A percentile compares a stretch with the other conserved stretches of the same genome.
phyloP scores from a whole-genome alignment of 73 alveolate genomes.

The Stentor roeselii region DNA sequence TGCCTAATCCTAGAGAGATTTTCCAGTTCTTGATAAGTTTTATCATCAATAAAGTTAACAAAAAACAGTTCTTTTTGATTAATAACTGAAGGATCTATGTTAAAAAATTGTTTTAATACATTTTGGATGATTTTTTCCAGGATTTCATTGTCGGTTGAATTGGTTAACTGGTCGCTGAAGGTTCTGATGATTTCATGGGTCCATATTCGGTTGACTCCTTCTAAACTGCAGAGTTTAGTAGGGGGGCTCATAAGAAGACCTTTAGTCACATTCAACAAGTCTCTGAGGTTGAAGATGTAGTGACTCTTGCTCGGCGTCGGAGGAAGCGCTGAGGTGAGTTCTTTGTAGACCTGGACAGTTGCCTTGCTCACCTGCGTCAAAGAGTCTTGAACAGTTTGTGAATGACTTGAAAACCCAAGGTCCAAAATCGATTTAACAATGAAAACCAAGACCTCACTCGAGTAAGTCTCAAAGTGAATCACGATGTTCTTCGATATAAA shows the following conservation, averaged over 20 bases:
- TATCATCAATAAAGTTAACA: constrained; percentile 32
- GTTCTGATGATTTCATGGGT: constrained; percentile 91
- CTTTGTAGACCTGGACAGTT: constrained; percentile 73
- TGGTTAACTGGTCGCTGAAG: constrained; percentile 83
- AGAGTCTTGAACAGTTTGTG: constrained; percentile 62
- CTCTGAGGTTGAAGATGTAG: constrained; percentile 88
- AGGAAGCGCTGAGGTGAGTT: constrained; percentile 65
- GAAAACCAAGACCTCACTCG: constrained; percentile 69
- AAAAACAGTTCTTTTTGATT: constrained; percentile 23
- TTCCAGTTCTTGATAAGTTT: constrained; percentile 31
- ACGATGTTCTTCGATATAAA: constrained; percentile 81
- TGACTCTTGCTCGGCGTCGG: constrained; percentile 93
- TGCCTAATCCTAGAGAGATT: constrained; percentile 12
- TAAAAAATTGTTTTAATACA: constrained; percentile 39
- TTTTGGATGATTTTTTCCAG: constrained; percentile 50
- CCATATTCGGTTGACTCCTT: constrained; percentile 74
- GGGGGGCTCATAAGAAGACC: constrained; percentile 79
- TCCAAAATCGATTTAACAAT: constrained; percentile 74
- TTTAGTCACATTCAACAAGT: constrained; percentile 80
- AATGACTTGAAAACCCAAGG: constrained; percentile 78
- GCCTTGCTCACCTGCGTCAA: constrained; percentile 60
- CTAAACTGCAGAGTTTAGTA: constrained; percentile 58
- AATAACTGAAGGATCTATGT: constrained; percentile 17
- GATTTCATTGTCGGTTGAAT: constrained; percentile 75
- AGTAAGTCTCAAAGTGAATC: constrained; percentile 58